Evolutionary conservation across 768 basidiomycete species (phyloP).

Genomic region (Collybia nuda): DNA sequence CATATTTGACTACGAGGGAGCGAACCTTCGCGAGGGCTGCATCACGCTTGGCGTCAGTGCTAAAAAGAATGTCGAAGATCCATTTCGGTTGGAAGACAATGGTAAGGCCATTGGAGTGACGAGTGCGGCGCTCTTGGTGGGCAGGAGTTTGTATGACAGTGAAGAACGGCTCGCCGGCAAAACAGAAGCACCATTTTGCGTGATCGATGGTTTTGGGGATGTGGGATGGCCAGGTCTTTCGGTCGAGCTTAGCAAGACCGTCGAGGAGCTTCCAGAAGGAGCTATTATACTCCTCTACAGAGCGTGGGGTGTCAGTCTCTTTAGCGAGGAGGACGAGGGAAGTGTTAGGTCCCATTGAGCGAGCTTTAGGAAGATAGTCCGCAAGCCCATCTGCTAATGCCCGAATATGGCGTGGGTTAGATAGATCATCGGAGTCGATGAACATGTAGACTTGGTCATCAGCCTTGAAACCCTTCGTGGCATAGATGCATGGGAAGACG

Average conservation of each 20-base stretch:
- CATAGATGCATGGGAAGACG: conserved; percentile 20
- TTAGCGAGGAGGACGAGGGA: conserved; percentile 20
- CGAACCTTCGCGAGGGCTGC: conserved; percentile 18
- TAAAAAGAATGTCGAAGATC: conserved; percentile 22
- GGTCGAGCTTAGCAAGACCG: conserved; percentile 16
- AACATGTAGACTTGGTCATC: conserved; percentile 19
- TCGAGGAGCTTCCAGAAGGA: conserved; percentile 20
- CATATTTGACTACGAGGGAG: conserved; percentile 16
- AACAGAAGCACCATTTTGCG: conserved; percentile 21
- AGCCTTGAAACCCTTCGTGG: conserved; percentile 19
- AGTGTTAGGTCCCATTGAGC: conserved; percentile 16
- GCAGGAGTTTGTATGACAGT: conserved; percentile 19
- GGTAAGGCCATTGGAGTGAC: conserved; percentile 17
- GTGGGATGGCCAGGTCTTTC: conserved; percentile 14
- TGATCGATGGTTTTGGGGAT: conserved; percentile 14
- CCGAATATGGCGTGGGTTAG: conserved; percentile 15
- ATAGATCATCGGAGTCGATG: conserved; percentile 19
- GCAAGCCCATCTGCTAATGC: conserved; percentile 11
- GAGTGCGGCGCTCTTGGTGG: conserved; percentile 14
- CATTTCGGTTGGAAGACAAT: conserved; percentile 23
- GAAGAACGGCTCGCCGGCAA: conserved; percentile 20
- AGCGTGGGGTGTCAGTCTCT: conserved; percentile 13
- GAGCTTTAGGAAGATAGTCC: conserved; percentile 18
- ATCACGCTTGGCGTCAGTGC: conserved; percentile 16
- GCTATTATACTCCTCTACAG: conserved; percentile 16